Percentiles rank a stretch among this genome's conserved stretches.
Conservation (phyloP, 495 filamentous ascomycete species). For the Pseudomonodictys pantanalensis region DNA sequence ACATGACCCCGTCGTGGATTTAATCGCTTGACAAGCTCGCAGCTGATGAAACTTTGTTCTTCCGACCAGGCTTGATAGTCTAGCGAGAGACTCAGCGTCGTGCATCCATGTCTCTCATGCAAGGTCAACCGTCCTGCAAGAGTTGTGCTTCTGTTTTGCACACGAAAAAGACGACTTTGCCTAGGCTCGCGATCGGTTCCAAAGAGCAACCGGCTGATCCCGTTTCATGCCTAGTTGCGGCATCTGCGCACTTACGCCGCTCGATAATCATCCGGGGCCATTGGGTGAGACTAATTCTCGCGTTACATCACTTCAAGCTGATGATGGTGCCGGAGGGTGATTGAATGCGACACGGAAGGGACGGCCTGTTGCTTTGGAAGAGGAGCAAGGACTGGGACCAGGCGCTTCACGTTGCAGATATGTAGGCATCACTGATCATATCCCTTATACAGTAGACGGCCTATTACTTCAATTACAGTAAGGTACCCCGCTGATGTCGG, state of each 20-base stretch:
- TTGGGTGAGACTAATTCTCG: not conserved
- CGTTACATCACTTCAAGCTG: conserved; percentile 4
- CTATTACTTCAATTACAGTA: not conserved
- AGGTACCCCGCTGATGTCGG: conserved; percentile 18
- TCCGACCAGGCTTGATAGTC: conserved; percentile 1
- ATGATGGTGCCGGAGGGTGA: not conserved
- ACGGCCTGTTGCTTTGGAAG: not conserved
- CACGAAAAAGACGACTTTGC: too few relatives aligned
- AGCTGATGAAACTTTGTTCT: conserved; percentile 21
- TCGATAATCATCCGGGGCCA: not conserved
- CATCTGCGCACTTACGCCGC: not conserved
- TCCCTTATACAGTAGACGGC: not conserved
- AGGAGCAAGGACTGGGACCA: not conserved
- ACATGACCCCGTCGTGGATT: not conserved
- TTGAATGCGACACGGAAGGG: conserved; percentile 1
- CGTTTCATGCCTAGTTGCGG: conserved; percentile 4
- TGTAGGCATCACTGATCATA: not conserved
- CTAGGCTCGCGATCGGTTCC: too few relatives aligned
- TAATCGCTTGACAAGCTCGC: not conserved
- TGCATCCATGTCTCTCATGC: not conserved
- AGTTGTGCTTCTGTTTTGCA: too few relatives aligned
- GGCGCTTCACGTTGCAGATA: conserved; percentile 9
- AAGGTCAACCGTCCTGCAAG: not conserved
- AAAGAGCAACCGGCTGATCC: not conserved
- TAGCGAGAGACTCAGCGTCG: not conserved